Conservation (phyloP, 2,329 filamentous ascomycete species). For the Xylariaceae sp. region DNA sequence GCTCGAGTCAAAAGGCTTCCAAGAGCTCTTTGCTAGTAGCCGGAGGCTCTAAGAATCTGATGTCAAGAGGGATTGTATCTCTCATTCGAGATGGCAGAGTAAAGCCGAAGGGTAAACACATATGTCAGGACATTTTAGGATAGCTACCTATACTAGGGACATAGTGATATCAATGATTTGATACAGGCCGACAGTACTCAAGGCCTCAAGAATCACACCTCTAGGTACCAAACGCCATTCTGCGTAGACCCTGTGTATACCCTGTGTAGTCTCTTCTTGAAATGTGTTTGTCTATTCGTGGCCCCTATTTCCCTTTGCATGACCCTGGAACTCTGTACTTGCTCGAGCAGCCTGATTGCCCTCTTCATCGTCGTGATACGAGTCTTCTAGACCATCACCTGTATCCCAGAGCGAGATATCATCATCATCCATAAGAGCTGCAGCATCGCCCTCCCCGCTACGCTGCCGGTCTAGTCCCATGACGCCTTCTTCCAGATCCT, state of each 20-base stretch:
- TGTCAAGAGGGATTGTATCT: no score
- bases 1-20: no score
- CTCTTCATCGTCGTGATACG: constrained; percentile 18
- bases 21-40: no score
- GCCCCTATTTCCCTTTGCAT: not conserved
- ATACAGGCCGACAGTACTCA: no score
- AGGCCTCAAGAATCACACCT: not conserved
- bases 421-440: constrained; percentile 54
- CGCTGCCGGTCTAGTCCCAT: constrained; percentile 21
- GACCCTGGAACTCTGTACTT: not conserved
- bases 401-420: constrained; percentile 56
- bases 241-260: constrained; percentile 7
- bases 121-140: no score
- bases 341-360: constrained; percentile 17
- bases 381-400: constrained; percentile 25
- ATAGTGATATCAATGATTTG: no score
- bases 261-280: constrained; percentile 2
- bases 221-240: constrained; percentile 10
- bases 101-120: no score
- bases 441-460: constrained; percentile 42
- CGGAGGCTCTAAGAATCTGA: no score
- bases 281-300: no score
- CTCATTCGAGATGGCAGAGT: no score
- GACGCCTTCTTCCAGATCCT: constrained; percentile 40
- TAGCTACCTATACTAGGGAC: no score